phyloP scores from a whole-genome alignment of 306 rosid species.

The Casuarina glauca region DNA sequence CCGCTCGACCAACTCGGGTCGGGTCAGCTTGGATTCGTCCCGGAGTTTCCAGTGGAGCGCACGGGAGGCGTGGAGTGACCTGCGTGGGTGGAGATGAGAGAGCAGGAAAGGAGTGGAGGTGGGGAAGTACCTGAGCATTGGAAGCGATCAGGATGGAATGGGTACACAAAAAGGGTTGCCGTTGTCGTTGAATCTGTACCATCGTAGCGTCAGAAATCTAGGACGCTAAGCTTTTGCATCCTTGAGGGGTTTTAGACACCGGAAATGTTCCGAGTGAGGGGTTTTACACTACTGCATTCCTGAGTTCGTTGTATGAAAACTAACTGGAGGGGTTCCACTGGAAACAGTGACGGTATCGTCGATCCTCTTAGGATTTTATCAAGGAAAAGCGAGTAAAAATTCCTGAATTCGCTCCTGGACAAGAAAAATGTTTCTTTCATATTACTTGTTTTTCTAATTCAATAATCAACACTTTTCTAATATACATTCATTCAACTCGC shows the following conservation, averaged over 20 bases:
- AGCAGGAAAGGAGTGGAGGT: constrained; percentile 18
- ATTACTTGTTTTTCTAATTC: too few species aligned
- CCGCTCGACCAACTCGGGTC: constrained; percentile 48
- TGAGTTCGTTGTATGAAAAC: neutral
- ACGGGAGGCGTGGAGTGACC: constrained; percentile 43
- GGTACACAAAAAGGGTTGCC: neutral
- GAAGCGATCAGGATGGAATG: neutral
- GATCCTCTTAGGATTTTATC: too few species aligned
- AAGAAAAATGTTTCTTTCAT: too few species aligned
- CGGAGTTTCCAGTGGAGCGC: constrained; percentile 62
- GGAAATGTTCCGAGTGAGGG: too few species aligned
- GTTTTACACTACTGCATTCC: too few species aligned
- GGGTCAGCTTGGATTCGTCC: constrained; percentile 52
- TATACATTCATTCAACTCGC: too few species aligned
- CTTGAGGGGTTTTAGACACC: neutral
- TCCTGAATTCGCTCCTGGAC: too few species aligned
- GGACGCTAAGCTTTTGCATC: neutral
- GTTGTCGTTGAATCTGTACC: neutral
- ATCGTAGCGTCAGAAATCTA: neutral
- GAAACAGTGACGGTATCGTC: too few species aligned
- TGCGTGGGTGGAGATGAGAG: constrained; percentile 17
- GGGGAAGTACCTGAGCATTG: constrained; percentile 32
- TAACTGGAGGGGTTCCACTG: too few species aligned
- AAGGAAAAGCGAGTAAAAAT: too few species aligned
- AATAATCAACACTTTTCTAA: too few species aligned